Base-by-base conservation (phyloP, 306 rosid genomes). In the Citrullus amarus region DNA sequence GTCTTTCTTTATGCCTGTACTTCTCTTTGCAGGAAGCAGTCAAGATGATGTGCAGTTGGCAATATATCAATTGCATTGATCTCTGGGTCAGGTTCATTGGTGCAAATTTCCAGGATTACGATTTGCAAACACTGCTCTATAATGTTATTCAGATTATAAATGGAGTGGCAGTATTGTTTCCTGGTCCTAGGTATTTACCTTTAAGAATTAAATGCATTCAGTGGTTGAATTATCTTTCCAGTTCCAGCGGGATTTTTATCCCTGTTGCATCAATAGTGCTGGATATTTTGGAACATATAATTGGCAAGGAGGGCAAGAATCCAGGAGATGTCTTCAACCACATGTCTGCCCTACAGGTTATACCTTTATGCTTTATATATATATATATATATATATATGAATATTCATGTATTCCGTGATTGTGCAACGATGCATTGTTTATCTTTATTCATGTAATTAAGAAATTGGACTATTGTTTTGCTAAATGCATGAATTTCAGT, bases 161-260 rank as follows among this genome's bases (percentile, higher is more conserved):
- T 79, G 99, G 97, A 78, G 82, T 95, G 83, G 89, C 90, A 73
- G 78, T 84, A 61, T 78, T 95, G 84, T 95, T 92, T 88, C 87
- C 90, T 44, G 97, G 99, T 63, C 96, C 97, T 60, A 95, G 97
- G 90, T 95, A 95, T 88, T 87, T 95, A 81, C 99, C 99, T 38
- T 84, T 91, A 70, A 91, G 96, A 88, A 78, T 92, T 79, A 88
- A 86, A 85, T 95, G 97, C 85, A 82, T 95, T 84, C 90, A 86
- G 48, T 95, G 97, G 99, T 87, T 91, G 81, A 95, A 91, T 91
- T 74, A 80, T 74, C 93, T 95, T 69, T 88, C 99, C 44, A 79
- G 83, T 75, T 89, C 96, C 54, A 87, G 89, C 81, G 97, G 97
- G 65, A 77, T 88, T 87, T 95, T 91, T 89, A 92, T 92, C 69